Evolutionary conservation across 768 basidiomycete genomes (phyloP).

Genomic region (Boletus subparvulus): DNA sequence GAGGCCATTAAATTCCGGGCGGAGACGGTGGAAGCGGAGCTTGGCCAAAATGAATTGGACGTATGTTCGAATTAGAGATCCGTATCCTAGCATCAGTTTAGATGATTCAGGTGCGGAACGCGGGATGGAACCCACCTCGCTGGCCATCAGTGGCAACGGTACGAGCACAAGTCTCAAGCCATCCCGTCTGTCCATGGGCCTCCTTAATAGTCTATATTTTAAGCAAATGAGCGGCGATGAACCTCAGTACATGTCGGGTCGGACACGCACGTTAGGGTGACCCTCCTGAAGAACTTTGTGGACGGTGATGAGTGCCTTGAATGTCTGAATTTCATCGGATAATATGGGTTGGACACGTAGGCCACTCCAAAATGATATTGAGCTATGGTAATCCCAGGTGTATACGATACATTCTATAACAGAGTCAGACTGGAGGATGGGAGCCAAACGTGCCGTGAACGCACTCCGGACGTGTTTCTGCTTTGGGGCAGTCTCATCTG

Average conservation of each 20-base stretch:
- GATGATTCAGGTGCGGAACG: not conserved
- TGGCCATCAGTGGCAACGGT: conserved; percentile 78
- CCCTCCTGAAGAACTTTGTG: conserved; percentile 99
- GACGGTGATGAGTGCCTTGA: conserved; percentile 96
- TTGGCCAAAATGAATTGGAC: conserved; percentile 95
- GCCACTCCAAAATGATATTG: conserved; percentile 97
- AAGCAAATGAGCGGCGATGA: conserved; percentile 10
- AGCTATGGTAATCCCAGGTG: conserved; percentile 99
- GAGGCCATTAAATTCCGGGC: conserved; percentile 96
- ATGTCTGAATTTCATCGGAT: conserved; percentile 96
- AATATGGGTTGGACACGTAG: conserved; percentile 95
- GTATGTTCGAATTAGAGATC: conserved; percentile 89
- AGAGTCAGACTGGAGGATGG: conserved; percentile 13
- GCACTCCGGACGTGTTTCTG: conserved; percentile 99
- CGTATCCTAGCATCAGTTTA: conserved; percentile 64
- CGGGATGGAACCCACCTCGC: conserved; percentile 52
- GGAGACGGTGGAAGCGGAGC: conserved; percentile 90
- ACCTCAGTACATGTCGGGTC: not conserved
- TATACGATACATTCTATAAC: conserved; percentile 91
- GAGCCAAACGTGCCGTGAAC: conserved; percentile 32
- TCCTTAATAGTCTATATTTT: conserved; percentile 84
- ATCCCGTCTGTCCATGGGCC: conserved; percentile 93
- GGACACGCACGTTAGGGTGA: conserved; percentile 73
- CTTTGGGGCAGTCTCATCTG: conserved; percentile 96
- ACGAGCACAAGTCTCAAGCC: conserved; percentile 96